Evolutionary conservation across 192 early-diverging fungal species (phyloP).

Genomic region (Gigaspora rosea): DNA sequence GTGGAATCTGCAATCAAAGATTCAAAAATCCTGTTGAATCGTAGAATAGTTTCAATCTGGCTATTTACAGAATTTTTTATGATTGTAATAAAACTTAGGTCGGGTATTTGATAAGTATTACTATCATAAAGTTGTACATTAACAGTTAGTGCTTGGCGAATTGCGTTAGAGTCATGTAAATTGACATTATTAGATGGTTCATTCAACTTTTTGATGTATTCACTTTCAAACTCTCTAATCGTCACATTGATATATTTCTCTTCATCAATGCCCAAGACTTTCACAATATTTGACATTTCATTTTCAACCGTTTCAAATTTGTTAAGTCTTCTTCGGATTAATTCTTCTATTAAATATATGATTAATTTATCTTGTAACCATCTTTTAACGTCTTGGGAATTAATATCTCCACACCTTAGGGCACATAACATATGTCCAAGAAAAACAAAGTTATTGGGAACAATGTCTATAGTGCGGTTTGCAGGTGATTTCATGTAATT

Average conservation of each 20-base stretch:
- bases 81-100: conserved; percentile 26
- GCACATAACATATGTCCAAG: conserved; percentile 48
- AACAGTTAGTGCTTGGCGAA: conserved; percentile 21
- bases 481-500: conserved; percentile 35
- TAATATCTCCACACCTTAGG: conserved; percentile 40
- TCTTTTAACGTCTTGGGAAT: conserved; percentile 14
- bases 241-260: conserved; percentile 32
- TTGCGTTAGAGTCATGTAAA: conserved; percentile 21
- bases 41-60: conserved; percentile 39
- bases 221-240: conserved; percentile 25
- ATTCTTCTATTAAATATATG: conserved; percentile 40
- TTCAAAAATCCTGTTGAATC: conserved; percentile 35
- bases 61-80: conserved; percentile 33
- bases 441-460: conserved; percentile 44
- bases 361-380: conserved; percentile 34
- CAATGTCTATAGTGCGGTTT: conserved; percentile 43
- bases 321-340: conserved; percentile 40
- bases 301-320: conserved; percentile 32
- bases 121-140: not conserved
- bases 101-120: conserved; percentile 22
- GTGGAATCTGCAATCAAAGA: not conserved
- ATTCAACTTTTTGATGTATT: conserved; percentile 32
- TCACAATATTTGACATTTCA: conserved; percentile 33
- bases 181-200: not conserved
- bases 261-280: conserved; percentile 35